phyloP scores from a whole-genome alignment of 139 green algal genomes.

The Ulvella scutata region DNA sequence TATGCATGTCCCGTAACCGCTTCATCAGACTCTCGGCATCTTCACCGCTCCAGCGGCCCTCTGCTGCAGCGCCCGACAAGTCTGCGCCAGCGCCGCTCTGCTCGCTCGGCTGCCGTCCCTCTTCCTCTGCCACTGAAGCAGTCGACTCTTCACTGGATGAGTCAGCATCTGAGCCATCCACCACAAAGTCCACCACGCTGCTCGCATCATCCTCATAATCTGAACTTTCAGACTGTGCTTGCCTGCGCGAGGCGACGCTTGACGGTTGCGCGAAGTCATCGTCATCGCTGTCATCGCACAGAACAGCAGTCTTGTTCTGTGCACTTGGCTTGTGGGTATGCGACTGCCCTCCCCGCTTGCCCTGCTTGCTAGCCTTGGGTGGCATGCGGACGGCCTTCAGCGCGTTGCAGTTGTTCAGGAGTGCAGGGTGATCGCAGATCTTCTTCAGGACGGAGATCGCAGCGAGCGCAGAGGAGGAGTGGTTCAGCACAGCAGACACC shows the following conservation, averaged over 20 bases:
- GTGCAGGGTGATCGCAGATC: constrained; percentile 83
- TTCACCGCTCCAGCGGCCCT: neutral
- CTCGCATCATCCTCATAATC: neutral
- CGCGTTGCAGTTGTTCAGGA: constrained; percentile 52
- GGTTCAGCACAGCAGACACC: constrained; percentile 60
- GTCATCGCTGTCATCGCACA: no score
- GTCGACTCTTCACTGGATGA: neutral
- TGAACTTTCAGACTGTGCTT: no score
- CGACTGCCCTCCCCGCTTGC: no score
- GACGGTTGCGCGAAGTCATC: no score
- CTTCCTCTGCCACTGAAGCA: neutral
- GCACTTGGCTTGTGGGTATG: no score
- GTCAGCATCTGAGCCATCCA: constrained; percentile 18
- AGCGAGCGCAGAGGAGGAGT: constrained; percentile 55
- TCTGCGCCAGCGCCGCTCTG: neutral
- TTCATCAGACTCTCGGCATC: constrained; percentile 15
- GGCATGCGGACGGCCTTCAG: constrained; percentile 14
- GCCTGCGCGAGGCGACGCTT: no score
- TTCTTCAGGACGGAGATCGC: constrained; percentile 51
- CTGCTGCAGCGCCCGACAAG: neutral
- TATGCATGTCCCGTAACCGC: constrained; percentile 12
- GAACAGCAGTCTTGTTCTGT: no score
- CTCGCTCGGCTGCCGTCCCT: neutral
- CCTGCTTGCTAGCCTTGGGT: no score
- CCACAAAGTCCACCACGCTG: constrained; percentile 24